Conservation (phyloP, 208 protist genomes). For the Leishmania turanica region DNA sequence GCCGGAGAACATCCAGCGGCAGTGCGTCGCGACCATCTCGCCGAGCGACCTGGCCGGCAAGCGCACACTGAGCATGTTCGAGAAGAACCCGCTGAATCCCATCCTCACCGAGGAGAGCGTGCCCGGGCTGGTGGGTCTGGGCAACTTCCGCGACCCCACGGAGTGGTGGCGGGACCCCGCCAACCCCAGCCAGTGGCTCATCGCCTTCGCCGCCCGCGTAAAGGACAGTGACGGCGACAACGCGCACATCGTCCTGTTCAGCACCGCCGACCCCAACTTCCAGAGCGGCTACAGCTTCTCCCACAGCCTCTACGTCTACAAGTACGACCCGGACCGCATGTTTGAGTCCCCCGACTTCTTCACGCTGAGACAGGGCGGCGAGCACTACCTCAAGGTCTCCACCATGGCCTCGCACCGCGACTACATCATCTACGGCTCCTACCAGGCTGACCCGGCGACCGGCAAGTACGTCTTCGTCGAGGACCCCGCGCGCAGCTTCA, state of each 20-base stretch:
- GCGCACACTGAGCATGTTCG: slow-evolving; percentile 34
- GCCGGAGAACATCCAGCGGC: slow-evolving; percentile 42
- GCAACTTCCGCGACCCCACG: slow-evolving; percentile 59
- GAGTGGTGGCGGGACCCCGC: slow-evolving; percentile 51
- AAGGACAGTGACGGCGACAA: slow-evolving; percentile 39
- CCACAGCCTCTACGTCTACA: slow-evolving; percentile 45
- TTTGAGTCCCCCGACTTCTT: slow-evolving; percentile 64
- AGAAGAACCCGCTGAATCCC: slow-evolving; percentile 42
- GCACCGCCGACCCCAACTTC: slow-evolving; percentile 45
- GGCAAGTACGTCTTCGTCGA: slow-evolving; percentile 41
- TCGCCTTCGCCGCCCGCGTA: slow-evolving; percentile 48
- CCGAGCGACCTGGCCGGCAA: slow-evolving; percentile 25
- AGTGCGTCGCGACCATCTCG: slow-evolving; percentile 47
- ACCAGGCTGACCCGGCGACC: slow-evolving; percentile 8
- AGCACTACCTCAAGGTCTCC: slow-evolving; percentile 55
- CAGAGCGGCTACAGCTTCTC: slow-evolving; percentile 50
- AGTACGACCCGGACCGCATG: slow-evolving; percentile 38
- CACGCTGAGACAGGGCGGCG: slow-evolving; percentile 24
- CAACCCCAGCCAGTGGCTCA: slow-evolving; percentile 40
- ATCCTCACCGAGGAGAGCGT: slow-evolving; percentile 41
- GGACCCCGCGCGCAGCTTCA: slow-evolving; percentile 34
- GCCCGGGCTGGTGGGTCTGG: slow-evolving; percentile 34
- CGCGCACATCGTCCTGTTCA: slow-evolving; percentile 48
- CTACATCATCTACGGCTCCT: slow-evolving; percentile 47
- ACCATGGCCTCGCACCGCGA: slow-evolving; percentile 48